Base-by-base conservation (phyloP, 805 yeast species). In the Candida silvicultrix region DNA sequence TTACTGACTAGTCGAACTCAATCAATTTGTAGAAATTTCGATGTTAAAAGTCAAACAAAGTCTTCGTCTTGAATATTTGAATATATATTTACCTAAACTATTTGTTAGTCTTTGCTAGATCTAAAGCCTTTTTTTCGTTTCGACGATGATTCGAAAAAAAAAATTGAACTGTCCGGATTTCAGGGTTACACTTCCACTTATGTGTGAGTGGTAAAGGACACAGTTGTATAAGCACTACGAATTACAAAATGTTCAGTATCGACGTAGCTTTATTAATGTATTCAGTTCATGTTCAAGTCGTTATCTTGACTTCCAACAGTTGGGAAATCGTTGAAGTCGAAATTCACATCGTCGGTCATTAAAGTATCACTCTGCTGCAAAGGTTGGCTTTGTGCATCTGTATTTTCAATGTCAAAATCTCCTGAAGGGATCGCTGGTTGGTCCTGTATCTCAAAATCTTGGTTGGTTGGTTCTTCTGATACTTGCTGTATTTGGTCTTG, bases 111-210 rank as follows among this genome's bases (percentile, higher is more conserved):
- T n/a, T 36, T 36, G 38, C 38, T 36, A 36, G 38, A 36, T 37
- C 39, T 21, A 37, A 21, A 20, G 25, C 39, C 39, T 37, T 37
- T 37, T 37, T 37, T 37, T 37, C 21, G 14, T 37, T 37, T 37
- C 39, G 39, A 37, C 39, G 39, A 37, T 37, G 39, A 37, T 37
- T 37, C 18, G 39, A 16, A 37, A 37, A 37, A 37, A 37, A 37
- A 37, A 37, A 3, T 21, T 5, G 5, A 14, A 16, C 15, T 15
- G 7, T 14, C 4, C 16, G 16, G 8, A 37, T 7, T 2, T 10
- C 39, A n/a, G 39, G 39, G 39, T 37, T 31, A 31, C 12, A 11
- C 35, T 10, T 29, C 12, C 12, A 31, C 35, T 15, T 31, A 11
- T n/a, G 31, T 28, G 6, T 19, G 3, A 6, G 4, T 32, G 19